Base-by-base conservation (phyloP, 306 rosid species). In the Coriaria nepalensis region DNA sequence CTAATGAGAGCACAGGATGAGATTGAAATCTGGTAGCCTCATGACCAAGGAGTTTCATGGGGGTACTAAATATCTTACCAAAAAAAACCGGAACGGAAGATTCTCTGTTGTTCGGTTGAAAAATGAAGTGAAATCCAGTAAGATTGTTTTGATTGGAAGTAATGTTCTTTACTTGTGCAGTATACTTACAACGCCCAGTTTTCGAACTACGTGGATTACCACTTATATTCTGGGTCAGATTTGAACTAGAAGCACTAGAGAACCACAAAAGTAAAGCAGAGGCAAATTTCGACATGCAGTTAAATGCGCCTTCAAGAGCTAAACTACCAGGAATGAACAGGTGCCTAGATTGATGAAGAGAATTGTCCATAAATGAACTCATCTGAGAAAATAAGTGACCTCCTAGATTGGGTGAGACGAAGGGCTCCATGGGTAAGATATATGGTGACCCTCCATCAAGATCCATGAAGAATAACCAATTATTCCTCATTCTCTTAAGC, bases 381-480 rank as follows among this genome's bases (percentile, higher is more conserved):
- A 90, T 38, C 45, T 80, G 84, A 0, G 84, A 73, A 68, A 52
- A 59, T 35, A 73, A 36, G 43, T 73, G 59, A 51, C 66, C 73
- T 9, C 78, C 68, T 13, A 67, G 42, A 47, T 43, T 63, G 55
- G 78, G 59, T 33, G 69, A 54, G 13, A 67, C 41, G 46, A 83
- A 59, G 6, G 84, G 83, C 36, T 84, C 82, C 6, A 84, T 13
- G 0, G 81, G 70, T 14, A 78, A 63, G 39, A 65, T 61, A 43
- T 81, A 64, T 0, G 80, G 85, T 12, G 73, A 63, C 37, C 68
- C 47, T 6, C 75, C 77, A 68, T 92, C 98, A 5, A 80, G 78
- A 77, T 80, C 85, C 62, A 72, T 58, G 51, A 75, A 57, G 40
- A 77, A 68, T 11, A 79, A 64, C 87, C 93, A 73, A 69, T 77